phyloP scores from a whole-genome alignment of 192 early-diverging fungal species.

The Coemansia sp. region DNA sequence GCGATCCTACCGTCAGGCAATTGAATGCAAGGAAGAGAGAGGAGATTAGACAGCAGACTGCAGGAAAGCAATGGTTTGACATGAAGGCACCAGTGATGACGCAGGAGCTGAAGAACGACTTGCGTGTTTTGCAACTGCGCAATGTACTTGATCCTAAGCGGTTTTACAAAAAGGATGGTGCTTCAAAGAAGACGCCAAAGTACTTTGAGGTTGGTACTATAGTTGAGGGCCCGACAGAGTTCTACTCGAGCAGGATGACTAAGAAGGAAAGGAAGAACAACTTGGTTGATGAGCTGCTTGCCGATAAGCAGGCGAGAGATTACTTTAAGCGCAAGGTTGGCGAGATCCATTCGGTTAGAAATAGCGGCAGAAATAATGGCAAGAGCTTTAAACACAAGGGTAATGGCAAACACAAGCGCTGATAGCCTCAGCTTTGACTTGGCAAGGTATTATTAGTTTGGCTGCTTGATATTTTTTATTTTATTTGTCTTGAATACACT shows the following conservation, averaged over 20 bases:
- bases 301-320: conserved; percentile 62
- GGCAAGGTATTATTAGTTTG: no score
- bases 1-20: conserved; percentile 39
- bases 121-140: conserved; percentile 81
- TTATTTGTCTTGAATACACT: no score
- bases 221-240: conserved; percentile 82
- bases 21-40: conserved; percentile 11
- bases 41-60: conserved; percentile 20
- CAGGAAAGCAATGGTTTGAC: conserved; percentile 77
- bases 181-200: conserved; percentile 65
- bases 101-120: conserved; percentile 81
- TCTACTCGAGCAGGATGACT: conserved; percentile 80
- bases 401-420: no score
- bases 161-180: conserved; percentile 80
- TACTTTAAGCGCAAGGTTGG: conserved; percentile 88
- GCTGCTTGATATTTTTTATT: no score
- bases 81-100: conserved; percentile 83
- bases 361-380: conserved; percentile 21
- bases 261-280: conserved; percentile 81
- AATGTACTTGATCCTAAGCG: conserved; percentile 89
- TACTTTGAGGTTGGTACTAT: conserved; percentile 96
- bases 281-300: conserved; percentile 85
- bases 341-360: conserved; percentile 64
- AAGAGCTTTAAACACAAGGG: background rate
- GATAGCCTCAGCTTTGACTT: no score